Percentiles rank a stretch among this genome's conserved stretches.
phyloP scores from a whole-genome alignment of 129 eudicot genomes.

The Lactuca sativa region DNA sequence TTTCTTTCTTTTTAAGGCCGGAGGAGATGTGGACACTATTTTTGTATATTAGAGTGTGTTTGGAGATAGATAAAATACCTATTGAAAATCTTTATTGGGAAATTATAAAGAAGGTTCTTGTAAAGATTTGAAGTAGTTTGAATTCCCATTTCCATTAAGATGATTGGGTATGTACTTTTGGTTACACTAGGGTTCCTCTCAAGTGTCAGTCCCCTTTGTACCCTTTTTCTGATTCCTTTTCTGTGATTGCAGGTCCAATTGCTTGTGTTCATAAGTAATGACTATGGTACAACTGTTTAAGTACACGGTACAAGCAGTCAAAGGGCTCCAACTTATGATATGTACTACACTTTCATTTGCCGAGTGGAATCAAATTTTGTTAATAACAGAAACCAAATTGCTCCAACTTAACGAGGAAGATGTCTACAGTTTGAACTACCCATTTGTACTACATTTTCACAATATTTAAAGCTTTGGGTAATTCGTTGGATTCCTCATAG shows the following conservation, averaged over 20 bases:
- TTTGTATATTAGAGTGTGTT: background rate
- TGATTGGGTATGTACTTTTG: conserved; percentile 39
- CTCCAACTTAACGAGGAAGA: conserved; percentile 23
- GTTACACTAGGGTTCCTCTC: conserved; percentile 33
- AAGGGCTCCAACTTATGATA: conserved; percentile 17
- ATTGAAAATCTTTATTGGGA: background rate
- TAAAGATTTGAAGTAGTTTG: conserved; percentile 12
- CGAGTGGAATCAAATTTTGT: conserved; percentile 28
- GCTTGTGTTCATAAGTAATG: conserved; percentile 30
- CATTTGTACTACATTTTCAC: conserved; percentile 16
- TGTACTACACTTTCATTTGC: conserved; percentile 20
- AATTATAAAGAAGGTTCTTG: conserved; percentile 10
- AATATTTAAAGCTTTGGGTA: conserved; percentile 1
- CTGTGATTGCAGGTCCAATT: conserved; percentile 25
- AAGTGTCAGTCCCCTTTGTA: conserved; percentile 28
- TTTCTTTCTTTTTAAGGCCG: background rate
- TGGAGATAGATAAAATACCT: no score
- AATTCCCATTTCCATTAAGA: conserved; percentile 15
- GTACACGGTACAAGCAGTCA: conserved; percentile 28
- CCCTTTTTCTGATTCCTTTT: conserved; percentile 21
- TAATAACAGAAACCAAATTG: conserved; percentile 19
- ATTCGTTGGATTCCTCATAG: background rate
- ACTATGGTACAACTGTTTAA: conserved; percentile 25
- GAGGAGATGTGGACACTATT: background rate
- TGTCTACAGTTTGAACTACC: conserved; percentile 25